Base-by-base conservation (phyloP, 1,284 basidiomycete genomes). In the Microbotryum saponariae region DNA sequence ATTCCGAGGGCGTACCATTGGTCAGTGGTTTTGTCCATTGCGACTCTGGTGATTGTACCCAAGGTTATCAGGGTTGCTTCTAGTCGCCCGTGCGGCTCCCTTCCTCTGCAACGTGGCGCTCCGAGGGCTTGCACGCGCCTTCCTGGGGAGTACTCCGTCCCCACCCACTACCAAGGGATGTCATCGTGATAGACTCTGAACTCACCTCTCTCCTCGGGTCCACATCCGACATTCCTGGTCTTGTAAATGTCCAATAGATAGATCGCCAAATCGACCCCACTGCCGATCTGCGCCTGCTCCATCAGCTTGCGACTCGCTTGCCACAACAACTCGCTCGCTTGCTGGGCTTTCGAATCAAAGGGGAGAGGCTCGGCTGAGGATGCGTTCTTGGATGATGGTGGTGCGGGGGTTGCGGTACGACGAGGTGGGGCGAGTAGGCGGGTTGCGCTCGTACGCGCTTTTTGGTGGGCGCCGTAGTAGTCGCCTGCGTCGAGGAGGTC, bases 381-480 rank as follows among this genome's bases (percentile, higher is more conserved):
- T 31, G 37, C 48, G 14, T 46, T 57, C 6, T 58, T 42, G 37
- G 37, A 42, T 14, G 37, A 9, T 6, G 37, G 10, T 4, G 61
- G 10, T 4, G 61, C 52, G 21, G 64, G 63, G 23, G 47, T 54
- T 8, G 53, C 58, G 45, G 49, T 64, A 21, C 63, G 65, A 37
- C 63, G 61, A 46, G 71, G 74, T 72, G 58, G 61, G 31, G 66
- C 67, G 57, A 78, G 73, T 74, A 94, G 89, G 70, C 91, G 82
- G 14, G 91, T 86, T 6, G 90, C 90, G 66, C 92, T 93, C 29
- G 92, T 96, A 37, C 92, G 84, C 29, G 91, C 88, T 77, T 94
- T 94, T 75, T 96, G 91, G 71, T 96, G 92, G 0, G 91, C 91
- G 70, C 89, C 88, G 76, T 96, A 94, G 4, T 87, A 82, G 63